Conservation (phyloP, 2,329 filamentous ascomycete genomes). For the Coniochaeta sp. region DNA sequence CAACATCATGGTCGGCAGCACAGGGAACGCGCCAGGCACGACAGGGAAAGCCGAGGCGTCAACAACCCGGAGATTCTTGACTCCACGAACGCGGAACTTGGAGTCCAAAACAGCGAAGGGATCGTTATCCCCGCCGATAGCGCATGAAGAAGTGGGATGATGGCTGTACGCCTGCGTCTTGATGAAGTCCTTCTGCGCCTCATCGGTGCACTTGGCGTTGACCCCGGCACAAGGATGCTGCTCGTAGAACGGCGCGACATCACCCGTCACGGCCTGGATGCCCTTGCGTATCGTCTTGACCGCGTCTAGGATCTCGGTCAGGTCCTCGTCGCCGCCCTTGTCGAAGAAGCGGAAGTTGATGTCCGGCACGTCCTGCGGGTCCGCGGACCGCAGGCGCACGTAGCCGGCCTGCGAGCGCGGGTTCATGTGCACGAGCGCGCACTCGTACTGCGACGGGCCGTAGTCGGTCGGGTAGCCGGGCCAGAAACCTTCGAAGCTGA, state of each 20-base stretch:
- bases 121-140: conserved; percentile 2
- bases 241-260: conserved; percentile 12
- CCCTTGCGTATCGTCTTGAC: conserved; percentile 15
- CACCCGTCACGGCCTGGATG: conserved; percentile 10
- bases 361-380: conserved; percentile 50
- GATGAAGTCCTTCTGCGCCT: conserved; percentile 2
- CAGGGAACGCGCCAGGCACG: conserved; percentile 2
- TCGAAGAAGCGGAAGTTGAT: conserved; percentile 52
- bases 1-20: conserved; percentile 5
- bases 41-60: conserved; percentile 5
- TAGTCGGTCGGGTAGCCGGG: conserved; percentile 21
- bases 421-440: conserved; percentile 47
- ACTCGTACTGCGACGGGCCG: conserved; percentile 24
- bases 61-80: conserved; percentile 5
- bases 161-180: conserved; percentile 4
- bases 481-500: conserved; percentile 24
- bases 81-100: conserved; percentile 3
- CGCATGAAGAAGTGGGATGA: background rate
- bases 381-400: conserved; percentile 45
- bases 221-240: conserved; percentile 13
- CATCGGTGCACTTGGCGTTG: conserved; percentile 9
- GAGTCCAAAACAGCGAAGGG: conserved; percentile 6
- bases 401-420: conserved; percentile 49
- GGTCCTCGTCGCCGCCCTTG: conserved; percentile 17
- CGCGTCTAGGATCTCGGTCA: conserved; percentile 14